Conservation (phyloP, 2,329 filamentous ascomycete species). For the Torrubiella hemipterigena region DNA sequence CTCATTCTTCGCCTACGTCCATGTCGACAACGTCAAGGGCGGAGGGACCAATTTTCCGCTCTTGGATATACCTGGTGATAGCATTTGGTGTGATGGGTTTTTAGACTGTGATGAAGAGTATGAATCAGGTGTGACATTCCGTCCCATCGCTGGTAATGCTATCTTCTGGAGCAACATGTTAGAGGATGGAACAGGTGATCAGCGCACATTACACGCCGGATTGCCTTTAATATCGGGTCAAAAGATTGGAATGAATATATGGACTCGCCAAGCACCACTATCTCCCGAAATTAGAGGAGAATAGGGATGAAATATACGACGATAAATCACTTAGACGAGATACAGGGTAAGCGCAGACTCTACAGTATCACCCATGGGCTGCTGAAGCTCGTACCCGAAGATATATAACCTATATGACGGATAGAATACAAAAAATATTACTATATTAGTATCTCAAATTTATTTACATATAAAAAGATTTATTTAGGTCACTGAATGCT, state of each 20-base stretch:
- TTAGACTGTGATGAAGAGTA: conserved; percentile 36
- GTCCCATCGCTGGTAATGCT: conserved; percentile 32
- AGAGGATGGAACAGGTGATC: conserved; percentile 25
- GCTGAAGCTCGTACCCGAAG: too few relatives aligned
- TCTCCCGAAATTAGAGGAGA: conserved; percentile 15
- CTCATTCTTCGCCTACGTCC: conserved; percentile 36
- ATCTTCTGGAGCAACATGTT: conserved; percentile 36
- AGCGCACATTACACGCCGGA: conserved; percentile 32
- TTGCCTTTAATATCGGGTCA: conserved; percentile 30
- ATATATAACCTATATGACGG: too few relatives aligned
- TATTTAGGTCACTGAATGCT: too few relatives aligned
- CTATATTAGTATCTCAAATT: too few relatives aligned
- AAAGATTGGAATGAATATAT: conserved; percentile 41
- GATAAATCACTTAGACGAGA: too few relatives aligned
- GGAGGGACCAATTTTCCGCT: conserved; percentile 38
- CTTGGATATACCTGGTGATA: conserved; percentile 22
- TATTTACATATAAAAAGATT: too few relatives aligned
- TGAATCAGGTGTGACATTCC: conserved; percentile 34
- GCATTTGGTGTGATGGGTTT: conserved; percentile 27
- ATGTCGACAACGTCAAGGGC: conserved; percentile 27
- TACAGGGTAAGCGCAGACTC: too few relatives aligned
- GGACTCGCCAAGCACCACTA: conserved; percentile 31
- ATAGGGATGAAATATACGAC: too few relatives aligned
- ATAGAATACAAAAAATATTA: too few relatives aligned
- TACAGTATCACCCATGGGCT: too few relatives aligned